These are phyloP conservation scores for Pestalotiopsis sp. DNA, from an alignment of 2,329 filamentous ascomycete species.

Conservation along the genomic window DNA sequence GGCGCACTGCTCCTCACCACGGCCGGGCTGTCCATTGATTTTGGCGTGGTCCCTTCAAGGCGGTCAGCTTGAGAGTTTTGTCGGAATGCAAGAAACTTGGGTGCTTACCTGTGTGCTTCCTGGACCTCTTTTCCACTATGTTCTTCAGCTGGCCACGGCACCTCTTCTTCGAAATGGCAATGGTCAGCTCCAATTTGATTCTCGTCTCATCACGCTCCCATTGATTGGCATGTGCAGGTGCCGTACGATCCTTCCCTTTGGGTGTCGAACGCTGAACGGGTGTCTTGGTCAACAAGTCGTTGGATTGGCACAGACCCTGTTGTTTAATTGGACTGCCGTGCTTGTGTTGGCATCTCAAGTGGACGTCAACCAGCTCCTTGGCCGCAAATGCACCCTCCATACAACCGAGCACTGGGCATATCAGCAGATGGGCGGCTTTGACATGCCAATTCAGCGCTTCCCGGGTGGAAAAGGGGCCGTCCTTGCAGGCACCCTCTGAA, in stretches of 20 bases:
- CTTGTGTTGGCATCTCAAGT: constrained; percentile 40
- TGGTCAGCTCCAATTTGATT: constrained; percentile 30
- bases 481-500: constrained; percentile 31
- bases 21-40: constrained; percentile 35
- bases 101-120: constrained; percentile 28
- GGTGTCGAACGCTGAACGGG: background rate
- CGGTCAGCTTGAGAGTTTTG: background rate
- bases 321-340: constrained; percentile 15
- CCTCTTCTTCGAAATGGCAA: constrained; percentile 36
- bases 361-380: constrained; percentile 37
- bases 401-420: constrained; percentile 43
- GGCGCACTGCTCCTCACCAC: constrained; percentile 28
- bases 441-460: constrained; percentile 45
- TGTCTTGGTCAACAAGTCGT: constrained; percentile 16
- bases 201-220: constrained; percentile 22
- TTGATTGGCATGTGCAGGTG: background rate
- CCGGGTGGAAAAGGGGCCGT: constrained; percentile 37
- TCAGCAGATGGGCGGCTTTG: constrained; percentile 44
- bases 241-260: background rate
- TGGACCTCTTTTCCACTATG: constrained; percentile 37
- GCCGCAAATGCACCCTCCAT: constrained; percentile 37
- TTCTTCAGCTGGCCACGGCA: constrained; percentile 37
- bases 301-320: constrained; percentile 17
- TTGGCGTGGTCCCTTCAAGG: constrained; percentile 25
- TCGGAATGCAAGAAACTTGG: background rate